Base-by-base conservation (phyloP, 192 early-diverging fungal genomes). In the Jimgerdemannia flammicorona region DNA sequence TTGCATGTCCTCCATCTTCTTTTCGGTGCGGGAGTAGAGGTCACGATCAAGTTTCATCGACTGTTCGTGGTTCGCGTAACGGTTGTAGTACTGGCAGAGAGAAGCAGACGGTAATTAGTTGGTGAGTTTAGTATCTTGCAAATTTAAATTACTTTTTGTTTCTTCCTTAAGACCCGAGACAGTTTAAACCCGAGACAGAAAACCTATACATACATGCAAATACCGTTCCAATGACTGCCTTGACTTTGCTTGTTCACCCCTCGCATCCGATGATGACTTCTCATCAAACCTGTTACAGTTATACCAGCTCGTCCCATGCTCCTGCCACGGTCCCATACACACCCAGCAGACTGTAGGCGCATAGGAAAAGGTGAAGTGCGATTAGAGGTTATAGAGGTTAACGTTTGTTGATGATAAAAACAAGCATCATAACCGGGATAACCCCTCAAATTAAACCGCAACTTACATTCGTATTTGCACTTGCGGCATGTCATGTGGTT, bases 401-500 rank as follows among this genome's bases (percentile, higher is more conserved):
- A 29, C 29, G 29, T 29, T 29, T 29, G 29, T 29, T 29, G 29
- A 29, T 29, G 29, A 29, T 1, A 29, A 29, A 29, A 29, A 29
- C 29, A 29, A 29, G 29, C 1, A 29, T 29, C 29, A 29, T 29
- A 29, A 29, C 29, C 29, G 29, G 29, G 29, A 29, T 29, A 1
- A 29, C 29, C 29, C 29, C 29, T 29, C 29, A 29, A 1, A 29
- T 29, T 29, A 29, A 29, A 29, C 29, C 29, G 29, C 29, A 29
- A 59, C 49, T 59, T 59, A 59, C 49, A 99, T 86, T 99, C 96
- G 82, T 98, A 89, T 80, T 91, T 91, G 83, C 98, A 99, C 83
- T 97, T 96, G 74, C 94, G 91, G 85, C 98, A 99, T 1, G 95
- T 97, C 98, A 99, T 99, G 78, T 99, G 98, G 83, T 99, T 99